These are phyloP conservation scores for Lathyrus tuberosus DNA, from an alignment of 306 rosid species.

Conservation along the genomic window DNA sequence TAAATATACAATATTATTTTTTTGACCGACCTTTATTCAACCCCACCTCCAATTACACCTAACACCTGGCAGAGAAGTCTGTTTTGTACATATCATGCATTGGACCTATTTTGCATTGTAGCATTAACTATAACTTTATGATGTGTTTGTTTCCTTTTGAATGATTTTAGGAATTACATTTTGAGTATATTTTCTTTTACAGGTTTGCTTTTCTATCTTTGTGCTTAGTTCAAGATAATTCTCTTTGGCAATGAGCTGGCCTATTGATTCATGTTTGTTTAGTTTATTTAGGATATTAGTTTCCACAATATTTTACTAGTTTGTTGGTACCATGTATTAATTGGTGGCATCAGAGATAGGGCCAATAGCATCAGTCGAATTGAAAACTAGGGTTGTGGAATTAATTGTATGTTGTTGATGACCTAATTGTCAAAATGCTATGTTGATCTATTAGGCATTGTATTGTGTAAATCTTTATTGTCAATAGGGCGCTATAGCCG, in stretches of 20 bases:
- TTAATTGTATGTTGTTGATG: not conserved
- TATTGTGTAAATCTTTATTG: too few species aligned
- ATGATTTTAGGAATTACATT: not conserved
- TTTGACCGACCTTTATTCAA: too few species aligned
- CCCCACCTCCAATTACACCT: too few species aligned
- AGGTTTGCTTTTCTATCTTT: not conserved
- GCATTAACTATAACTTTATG: constrained; percentile 11
- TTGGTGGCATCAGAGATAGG: not conserved
- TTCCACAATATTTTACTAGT: not conserved
- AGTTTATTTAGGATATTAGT: constrained; percentile 7
- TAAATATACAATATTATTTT: too few species aligned
- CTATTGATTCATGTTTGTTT: not conserved
- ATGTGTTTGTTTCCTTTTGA: constrained; percentile 5
- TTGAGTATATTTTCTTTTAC: not conserved
- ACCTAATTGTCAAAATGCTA: too few species aligned
- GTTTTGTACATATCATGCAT: too few species aligned
- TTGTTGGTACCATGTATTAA: not conserved
- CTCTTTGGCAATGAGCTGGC: constrained; percentile 1
- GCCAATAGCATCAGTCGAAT: not conserved
- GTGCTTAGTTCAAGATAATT: too few species aligned
- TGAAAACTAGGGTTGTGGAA: not conserved
- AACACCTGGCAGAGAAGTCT: too few species aligned
- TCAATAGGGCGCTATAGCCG: too few species aligned
- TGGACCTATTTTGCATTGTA: not conserved
- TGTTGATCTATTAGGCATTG: too few species aligned